Evolutionary conservation across 495 filamentous ascomycete genomes (phyloP).

Genomic region (Copromyces sp.): DNA sequence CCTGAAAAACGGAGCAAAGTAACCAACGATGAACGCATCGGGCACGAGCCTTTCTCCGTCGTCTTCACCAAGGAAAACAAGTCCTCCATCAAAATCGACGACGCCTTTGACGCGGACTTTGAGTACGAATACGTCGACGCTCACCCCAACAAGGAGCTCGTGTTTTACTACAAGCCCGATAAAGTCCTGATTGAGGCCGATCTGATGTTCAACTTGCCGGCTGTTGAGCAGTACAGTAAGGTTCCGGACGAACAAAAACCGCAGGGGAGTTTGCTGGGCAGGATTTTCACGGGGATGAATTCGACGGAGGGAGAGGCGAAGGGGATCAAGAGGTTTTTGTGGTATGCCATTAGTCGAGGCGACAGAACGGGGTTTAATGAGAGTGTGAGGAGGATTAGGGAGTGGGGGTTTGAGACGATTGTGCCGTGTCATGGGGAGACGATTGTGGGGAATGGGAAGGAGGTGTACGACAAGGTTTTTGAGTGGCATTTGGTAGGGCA

Average conservation of each 20-base stretch:
- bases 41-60: conserved; percentile 56
- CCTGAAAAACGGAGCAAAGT: conserved; percentile 67
- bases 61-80: conserved; percentile 50
- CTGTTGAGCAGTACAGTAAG: conserved; percentile 71
- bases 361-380: conserved; percentile 60
- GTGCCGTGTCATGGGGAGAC: conserved; percentile 93
- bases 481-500: conserved; percentile 66
- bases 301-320: conserved; percentile 52
- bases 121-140: conserved; percentile 72
- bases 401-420: conserved; percentile 81
- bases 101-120: conserved; percentile 80
- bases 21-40: conserved; percentile 45
- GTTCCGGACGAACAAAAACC: conserved; percentile 42
- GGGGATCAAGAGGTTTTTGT: conserved; percentile 70
- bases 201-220: conserved; percentile 83
- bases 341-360: conserved; percentile 59
- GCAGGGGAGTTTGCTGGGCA: conserved; percentile 49
- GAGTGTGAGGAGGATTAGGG: conserved; percentile 55
- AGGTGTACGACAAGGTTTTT: conserved; percentile 70
- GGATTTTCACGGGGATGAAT: conserved; percentile 50
- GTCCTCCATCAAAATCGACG: conserved; percentile 36
- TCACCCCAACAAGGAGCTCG: conserved; percentile 78
- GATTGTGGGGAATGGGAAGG: conserved; percentile 66
- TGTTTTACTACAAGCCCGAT: conserved; percentile 74
- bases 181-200: conserved; percentile 84